Base-by-base conservation (phyloP, 306 rosid species). In the Gynostemma pentaphyllum region DNA sequence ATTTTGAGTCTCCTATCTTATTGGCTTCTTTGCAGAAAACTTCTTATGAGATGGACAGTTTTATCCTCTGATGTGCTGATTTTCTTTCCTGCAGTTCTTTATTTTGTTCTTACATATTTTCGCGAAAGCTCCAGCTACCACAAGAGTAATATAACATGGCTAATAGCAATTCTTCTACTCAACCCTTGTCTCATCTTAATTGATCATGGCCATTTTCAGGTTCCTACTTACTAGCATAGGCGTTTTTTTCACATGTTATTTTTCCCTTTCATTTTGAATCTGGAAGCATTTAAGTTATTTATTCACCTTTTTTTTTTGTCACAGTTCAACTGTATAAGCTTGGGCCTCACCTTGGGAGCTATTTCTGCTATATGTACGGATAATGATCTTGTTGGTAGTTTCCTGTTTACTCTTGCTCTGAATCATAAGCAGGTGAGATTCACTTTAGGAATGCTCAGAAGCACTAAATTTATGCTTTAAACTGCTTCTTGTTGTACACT, bases 11-110 rank as follows among this genome's bases (percentile, higher is more conserved):
- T 62, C 9, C 51, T 42, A 14, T 15, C 56, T 56, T 52, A 7
- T 48, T 57, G 65, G 45, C 26, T 72, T 51, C 64, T 51, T 16
- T 76, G 82, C 85, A 90, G 95, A 76, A 92, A 92, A 78, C 85
- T 86, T 46, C 95, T 92, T 39, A 92, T 92, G 99, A 78, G 96
- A 72, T 92, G 95, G 96, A 86, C 90, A 12, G 99, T 86, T 80
- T 54, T 92, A 64, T 92, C 90, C 15, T 92, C 96, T 1, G 98
- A 92, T 78, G 95, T 68, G 47, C 75, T 86, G 76, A 75, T 84
- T 69, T 81, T 92, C 86, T 88, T 92, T 68, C 95, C 96, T 52
- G 90, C 96, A 28, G 88, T 79, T 53, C 45, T 84, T 6, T 86
- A 78, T 76, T 92, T 92, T 61, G 62, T 92, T 52, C 13, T 68